Evolutionary conservation across 306 rosid genomes (phyloP).

Genomic region (Castanea sativa): DNA sequence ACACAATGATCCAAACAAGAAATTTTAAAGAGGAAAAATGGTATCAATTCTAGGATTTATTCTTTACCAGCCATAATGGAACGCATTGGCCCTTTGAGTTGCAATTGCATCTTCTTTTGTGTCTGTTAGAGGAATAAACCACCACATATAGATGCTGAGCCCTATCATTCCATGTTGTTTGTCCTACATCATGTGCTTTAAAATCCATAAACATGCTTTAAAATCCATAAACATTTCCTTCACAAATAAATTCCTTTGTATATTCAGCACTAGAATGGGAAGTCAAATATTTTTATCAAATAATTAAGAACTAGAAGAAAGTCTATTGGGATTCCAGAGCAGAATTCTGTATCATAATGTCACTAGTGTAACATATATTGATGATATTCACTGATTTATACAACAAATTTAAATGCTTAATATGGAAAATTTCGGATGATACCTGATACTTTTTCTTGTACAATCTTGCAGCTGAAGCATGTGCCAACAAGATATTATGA

Average conservation of each 20-base stretch:
- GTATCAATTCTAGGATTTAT: not conserved
- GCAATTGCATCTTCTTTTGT: slow-evolving; percentile 45
- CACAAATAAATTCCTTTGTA: not conserved
- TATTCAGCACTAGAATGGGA: not conserved
- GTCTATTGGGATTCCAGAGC: no score
- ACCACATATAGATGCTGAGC: slow-evolving; percentile 33
- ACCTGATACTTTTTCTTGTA: slow-evolving; percentile 52
- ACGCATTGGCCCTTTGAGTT: slow-evolving; percentile 36
- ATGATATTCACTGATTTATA: not conserved
- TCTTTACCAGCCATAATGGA: slow-evolving; percentile 48
- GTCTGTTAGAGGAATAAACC: slow-evolving; percentile 39
- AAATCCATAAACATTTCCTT: not conserved
- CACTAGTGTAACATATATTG: not conserved
- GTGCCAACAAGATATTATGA: slow-evolving; percentile 65
- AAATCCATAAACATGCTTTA: not conserved
- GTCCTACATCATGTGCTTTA: slow-evolving; percentile 33
- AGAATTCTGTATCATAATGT: not conserved
- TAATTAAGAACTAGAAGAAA: no score
- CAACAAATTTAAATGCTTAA: not conserved
- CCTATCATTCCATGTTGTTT: slow-evolving; percentile 65
- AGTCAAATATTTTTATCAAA: no score
- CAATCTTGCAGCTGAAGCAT: slow-evolving; percentile 57
- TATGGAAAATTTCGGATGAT: not conserved
- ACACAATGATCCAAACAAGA: not conserved
- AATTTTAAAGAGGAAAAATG: not conserved